Evolutionary conservation across 139 green algal species (phyloP).

Genomic region (Chlorella vulgaris): DNA sequence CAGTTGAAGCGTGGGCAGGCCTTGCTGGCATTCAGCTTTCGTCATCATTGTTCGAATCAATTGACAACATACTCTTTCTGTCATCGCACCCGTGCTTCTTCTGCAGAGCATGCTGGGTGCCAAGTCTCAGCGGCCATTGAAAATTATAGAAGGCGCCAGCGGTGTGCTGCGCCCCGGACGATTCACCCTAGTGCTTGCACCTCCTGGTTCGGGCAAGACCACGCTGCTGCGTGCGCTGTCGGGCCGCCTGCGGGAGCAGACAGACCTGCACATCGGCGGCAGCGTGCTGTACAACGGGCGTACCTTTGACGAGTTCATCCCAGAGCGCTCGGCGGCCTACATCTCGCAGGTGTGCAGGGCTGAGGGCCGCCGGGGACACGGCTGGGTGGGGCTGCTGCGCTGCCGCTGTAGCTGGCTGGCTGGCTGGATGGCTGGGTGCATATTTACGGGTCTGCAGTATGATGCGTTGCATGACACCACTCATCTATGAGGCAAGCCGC

Average conservation of each 20-base stretch:
- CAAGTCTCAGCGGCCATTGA: background rate
- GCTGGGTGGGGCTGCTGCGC: slow-evolving; percentile 19
- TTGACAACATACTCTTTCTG: background rate
- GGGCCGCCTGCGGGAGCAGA: slow-evolving; percentile 32
- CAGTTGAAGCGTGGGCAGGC: no score
- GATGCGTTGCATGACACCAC: no score
- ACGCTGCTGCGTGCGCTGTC: slow-evolving; percentile 68
- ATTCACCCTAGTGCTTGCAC: slow-evolving; percentile 71
- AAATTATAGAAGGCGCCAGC: slow-evolving; percentile 34
- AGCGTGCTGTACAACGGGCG: slow-evolving; percentile 35
- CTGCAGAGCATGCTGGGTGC: slow-evolving; percentile 2
- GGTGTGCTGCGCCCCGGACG: slow-evolving; percentile 40
- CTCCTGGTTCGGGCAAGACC: slow-evolving; percentile 68
- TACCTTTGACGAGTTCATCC: slow-evolving; percentile 57
- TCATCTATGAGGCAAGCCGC: no score
- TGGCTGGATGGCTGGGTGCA: background rate
- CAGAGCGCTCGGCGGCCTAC: slow-evolving; percentile 58
- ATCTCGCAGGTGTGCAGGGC: slow-evolving; percentile 48
- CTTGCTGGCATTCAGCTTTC: no score
- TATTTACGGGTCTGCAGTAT: no score
- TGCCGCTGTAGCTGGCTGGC: background rate
- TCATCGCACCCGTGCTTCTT: no score
- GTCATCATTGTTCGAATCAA: background rate
- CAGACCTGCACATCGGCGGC: background rate
- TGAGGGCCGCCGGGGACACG: no score